These are phyloP conservation scores for Sphaerobolus stellatus DNA, from an alignment of 1,284 basidiomycete species.

Conservation along the genomic window DNA sequence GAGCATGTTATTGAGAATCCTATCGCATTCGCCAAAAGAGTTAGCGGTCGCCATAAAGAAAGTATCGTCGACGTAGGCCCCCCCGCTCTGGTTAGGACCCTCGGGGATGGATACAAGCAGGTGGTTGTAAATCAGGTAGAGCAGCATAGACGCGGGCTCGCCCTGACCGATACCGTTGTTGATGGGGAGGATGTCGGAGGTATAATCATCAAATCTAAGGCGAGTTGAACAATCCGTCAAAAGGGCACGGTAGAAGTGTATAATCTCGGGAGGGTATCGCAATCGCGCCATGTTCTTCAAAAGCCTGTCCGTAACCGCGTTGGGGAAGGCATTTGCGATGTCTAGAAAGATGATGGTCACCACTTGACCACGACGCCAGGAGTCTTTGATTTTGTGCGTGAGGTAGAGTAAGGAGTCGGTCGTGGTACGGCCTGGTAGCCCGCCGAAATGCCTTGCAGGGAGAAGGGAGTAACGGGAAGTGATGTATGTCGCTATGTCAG, in stretches of 20 bases:
- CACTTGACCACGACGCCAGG: conserved; percentile 4
- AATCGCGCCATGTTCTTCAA: not conserved
- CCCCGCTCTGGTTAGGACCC: too few relatives aligned
- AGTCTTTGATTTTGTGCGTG: not conserved
- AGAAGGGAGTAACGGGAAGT: conserved; percentile 2
- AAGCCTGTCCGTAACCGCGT: not conserved
- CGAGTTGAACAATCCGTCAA: not conserved
- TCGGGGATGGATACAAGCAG: too few relatives aligned
- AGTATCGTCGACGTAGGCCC: too few relatives aligned
- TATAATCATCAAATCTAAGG: conserved; percentile 6
- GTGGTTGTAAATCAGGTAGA: conserved; percentile 10
- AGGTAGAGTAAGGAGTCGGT: conserved; percentile 12
- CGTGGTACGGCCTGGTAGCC: conserved; percentile 12
- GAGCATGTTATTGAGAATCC: too few relatives aligned
- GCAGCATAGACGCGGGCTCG: conserved; percentile 8
- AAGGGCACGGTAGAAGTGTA: not conserved
- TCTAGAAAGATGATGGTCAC: conserved; percentile 7
- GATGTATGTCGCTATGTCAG: conserved; percentile 2
- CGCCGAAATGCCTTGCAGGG: conserved; percentile 9
- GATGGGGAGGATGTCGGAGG: not conserved
- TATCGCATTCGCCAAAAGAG: too few relatives aligned
- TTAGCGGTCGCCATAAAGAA: too few relatives aligned
- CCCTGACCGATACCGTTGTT: conserved; percentile 10
- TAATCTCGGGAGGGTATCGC: conserved; percentile 1
- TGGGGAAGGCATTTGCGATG: conserved; percentile 11